A percentile compares a stretch with the other conserved stretches of the same genome.
These are phyloP conservation scores for Myriosclerotinia scirpicola DNA, from an alignment of 2,329 filamentous ascomycete species.

Conservation along the genomic window DNA sequence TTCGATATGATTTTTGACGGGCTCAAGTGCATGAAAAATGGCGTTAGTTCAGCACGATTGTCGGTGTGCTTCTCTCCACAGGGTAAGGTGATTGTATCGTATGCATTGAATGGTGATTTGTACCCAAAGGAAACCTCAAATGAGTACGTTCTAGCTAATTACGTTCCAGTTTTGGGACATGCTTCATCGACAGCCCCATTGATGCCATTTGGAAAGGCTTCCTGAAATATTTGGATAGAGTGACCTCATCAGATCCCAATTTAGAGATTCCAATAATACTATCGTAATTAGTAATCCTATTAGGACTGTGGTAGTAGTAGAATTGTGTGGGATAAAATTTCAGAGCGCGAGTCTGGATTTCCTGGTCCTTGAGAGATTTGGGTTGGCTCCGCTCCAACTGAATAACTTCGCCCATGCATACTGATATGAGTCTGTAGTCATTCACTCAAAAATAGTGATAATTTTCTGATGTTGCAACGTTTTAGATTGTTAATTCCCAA, in stretches of 20 bases:
- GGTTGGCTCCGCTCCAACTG: not conserved
- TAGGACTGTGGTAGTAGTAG: not conserved
- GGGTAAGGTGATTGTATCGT: not conserved
- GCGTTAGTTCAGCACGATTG: not conserved
- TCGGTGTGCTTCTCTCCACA: not conserved
- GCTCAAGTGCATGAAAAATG: not conserved
- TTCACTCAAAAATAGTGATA: too few species aligned
- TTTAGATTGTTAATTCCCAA: too few species aligned
- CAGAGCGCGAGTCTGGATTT: not conserved
- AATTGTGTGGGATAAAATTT: not conserved
- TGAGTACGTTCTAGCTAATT: not conserved
- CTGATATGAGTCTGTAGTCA: too few species aligned
- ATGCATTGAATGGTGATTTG: not conserved
- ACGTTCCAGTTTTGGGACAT: not conserved
- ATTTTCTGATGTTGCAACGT: too few species aligned
- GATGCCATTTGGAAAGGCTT: not conserved
- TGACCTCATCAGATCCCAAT: not conserved
- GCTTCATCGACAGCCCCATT: not conserved
- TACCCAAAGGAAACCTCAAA: slow-evolving; percentile 5
- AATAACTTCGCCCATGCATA: not conserved
- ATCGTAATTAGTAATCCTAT: not conserved
- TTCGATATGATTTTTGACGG: not conserved
- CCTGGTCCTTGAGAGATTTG: too few species aligned
- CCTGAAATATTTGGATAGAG: too few species aligned
- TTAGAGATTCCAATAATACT: not conserved